Base-by-base conservation (phyloP, 106 monocot genomes). In the Dendrobium nobile region DNA sequence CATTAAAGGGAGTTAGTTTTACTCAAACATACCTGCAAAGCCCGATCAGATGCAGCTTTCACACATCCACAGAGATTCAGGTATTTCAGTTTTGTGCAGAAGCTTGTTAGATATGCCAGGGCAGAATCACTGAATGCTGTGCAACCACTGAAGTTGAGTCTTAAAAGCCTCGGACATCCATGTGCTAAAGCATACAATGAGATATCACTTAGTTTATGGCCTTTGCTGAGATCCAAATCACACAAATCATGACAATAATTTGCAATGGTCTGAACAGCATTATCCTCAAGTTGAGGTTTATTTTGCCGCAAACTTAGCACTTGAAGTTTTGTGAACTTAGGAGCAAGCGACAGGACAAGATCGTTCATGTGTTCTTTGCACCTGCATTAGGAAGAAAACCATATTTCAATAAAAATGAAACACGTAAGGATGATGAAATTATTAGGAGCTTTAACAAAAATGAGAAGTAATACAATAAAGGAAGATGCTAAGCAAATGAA, bases 21-120 rank as follows among this genome's bases (percentile, higher is more conserved):
- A 11, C 7, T 10, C 28, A 77, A 72, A 54, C 28, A 37, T 82
- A 91, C 99, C 91, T 99, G 91, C 77, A 99, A 84, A 37, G 99
- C 95, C 86, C 84, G 90, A 43, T 99, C 95, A 24, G 93, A 80
- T 67, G 86, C 91, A 85, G 95, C 95, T 77, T 48, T 84, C 31
- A 84, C 91, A 82, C 99, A 99, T 41, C 99, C 99, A 87, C 99
- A 99, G 59, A 99, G 90, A 82, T 99, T 99, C 79, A 99, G 77
- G 27, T 74, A 58, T 48, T 93, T 93, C 78, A 99, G 79, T 28
- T 85, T 90, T 78, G 77, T 88, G 83, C 95, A 95, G 64, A 75
- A 85, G 55, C 80, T 83, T 28, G 82, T 84, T 73, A 99, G 84
- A 78, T 91, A 87, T 19, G 82, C 84, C 47, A 99, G 90, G 4